Base-by-base conservation (phyloP, 2,329 filamentous ascomycete genomes). In the Aspergillus quadricinctus region DNA sequence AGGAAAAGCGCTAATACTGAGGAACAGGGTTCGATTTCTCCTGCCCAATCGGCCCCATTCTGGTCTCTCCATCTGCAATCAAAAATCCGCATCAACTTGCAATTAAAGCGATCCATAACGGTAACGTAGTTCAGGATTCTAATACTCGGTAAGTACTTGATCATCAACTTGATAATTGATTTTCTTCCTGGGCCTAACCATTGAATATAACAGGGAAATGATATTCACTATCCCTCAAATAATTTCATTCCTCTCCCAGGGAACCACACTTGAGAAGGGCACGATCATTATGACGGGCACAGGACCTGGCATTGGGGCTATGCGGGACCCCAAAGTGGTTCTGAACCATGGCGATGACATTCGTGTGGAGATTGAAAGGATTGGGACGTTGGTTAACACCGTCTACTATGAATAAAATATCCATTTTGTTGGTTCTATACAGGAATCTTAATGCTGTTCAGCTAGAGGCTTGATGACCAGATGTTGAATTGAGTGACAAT, bases 211-310 rank as follows among this genome's bases (percentile, higher is more conserved):
- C 11, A 70, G 67, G 11, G 73, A 77, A 40, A 66, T 75, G 68
- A 75, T 76, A 35, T 76, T 76, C 57, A 59, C 63, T n/a, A 66
- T 78, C 31, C 57, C 69, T 9, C 65, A 73, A 40, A 70, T 68
- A 6, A 69, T 76, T 41, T 61, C 72, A 10, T 75, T 70, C 31
- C 49, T 76, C 3, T 74, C 70, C 2, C 69, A 73, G 49, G 71
- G 73, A 2, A 76, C 73, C 2, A 77, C 73, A 3, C 62, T 77
- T 11, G 71, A 70, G 52, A 61, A 62, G 10, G 74, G 74, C 7
- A 75, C 72, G 1, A 50, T 77, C 19, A 75, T 76, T 52, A 70
- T 76, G 65, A 75, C 73, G 7, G 74, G 74, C 21, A 77, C 76
- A 1, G 72, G 71, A 0, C 69, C 72, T 0, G 77, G 78, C 25